A percentile compares a stretch with the other conserved stretches of the same genome.
Conservation (phyloP, 2,329 filamentous ascomycete species). For the Geoglossum cookeanum region DNA sequence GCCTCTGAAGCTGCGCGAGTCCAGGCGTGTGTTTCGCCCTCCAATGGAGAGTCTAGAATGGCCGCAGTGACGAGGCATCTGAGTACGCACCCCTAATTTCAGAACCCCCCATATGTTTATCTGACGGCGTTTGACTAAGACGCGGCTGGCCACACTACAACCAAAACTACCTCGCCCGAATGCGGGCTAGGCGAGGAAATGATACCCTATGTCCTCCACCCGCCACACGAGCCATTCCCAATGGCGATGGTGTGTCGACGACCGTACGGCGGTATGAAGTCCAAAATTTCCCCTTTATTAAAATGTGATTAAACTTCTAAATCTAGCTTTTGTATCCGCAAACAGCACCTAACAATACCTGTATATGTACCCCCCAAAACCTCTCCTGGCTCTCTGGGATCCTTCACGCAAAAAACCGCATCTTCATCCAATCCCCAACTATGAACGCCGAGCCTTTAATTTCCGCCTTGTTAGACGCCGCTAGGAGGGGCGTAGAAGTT, state of each 20-base stretch:
- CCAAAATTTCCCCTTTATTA: background rate
- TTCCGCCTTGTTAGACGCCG: constrained; percentile 41
- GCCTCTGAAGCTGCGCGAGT: constrained; percentile 41
- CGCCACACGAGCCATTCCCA: constrained; percentile 36
- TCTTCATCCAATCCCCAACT: constrained; percentile 67
- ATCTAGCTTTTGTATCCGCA: background rate
- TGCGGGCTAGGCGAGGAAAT: constrained; percentile 34
- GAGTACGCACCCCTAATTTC: constrained; percentile 20
- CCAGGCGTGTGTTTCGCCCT: constrained; percentile 35
- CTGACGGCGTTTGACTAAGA: constrained; percentile 17
- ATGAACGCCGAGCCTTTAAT: constrained; percentile 53
- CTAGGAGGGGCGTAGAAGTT: constrained; percentile 47
- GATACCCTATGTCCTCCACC: constrained; percentile 44
- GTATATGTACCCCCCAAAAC: constrained; percentile 50
- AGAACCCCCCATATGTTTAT: background rate
- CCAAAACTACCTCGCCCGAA: constrained; percentile 34
- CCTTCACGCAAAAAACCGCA: constrained; percentile 37
- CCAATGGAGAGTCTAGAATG: constrained; percentile 31
- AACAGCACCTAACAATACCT: constrained; percentile 35
- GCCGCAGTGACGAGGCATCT: constrained; percentile 45
- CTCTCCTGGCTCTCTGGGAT: constrained; percentile 54
- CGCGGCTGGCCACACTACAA: constrained; percentile 33
- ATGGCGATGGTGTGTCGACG: constrained; percentile 54
- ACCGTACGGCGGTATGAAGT: constrained; percentile 35
- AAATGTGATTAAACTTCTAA: background rate